Evolutionary conservation across 306 rosid genomes (phyloP).

Genomic region (Cucumis melo): DNA sequence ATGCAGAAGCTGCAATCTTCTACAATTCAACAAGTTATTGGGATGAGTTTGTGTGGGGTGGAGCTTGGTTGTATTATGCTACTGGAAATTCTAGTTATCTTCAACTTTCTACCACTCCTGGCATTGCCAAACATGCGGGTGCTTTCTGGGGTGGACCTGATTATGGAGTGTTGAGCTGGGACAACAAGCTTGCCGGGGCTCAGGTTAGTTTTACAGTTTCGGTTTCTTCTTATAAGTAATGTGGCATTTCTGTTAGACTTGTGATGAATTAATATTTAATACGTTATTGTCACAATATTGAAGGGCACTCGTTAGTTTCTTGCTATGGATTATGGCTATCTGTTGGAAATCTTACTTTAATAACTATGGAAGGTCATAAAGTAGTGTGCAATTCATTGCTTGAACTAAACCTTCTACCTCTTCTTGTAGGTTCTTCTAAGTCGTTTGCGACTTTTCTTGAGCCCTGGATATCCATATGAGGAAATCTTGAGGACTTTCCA

Average conservation of each 20-base stretch:
- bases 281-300: neutral
- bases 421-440: slow-evolving; percentile 73
- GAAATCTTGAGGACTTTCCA: slow-evolving; percentile 87
- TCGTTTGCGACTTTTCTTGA: slow-evolving; percentile 91
- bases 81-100: slow-evolving; percentile 85
- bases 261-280: neutral
- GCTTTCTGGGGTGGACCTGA: slow-evolving; percentile 98
- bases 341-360: neutral
- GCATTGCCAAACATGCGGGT: slow-evolving; percentile 88
- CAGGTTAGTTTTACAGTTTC: slow-evolving; percentile 42
- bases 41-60: slow-evolving; percentile 95
- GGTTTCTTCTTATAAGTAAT: neutral
- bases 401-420: slow-evolving; percentile 6
- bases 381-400: neutral
- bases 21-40: slow-evolving; percentile 75
- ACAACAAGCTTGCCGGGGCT: slow-evolving; percentile 97
- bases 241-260: neutral
- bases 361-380: neutral
- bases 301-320: neutral
- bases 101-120: slow-evolving; percentile 69
- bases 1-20: slow-evolving; percentile 55
- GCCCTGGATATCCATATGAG: slow-evolving; percentile 99
- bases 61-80: slow-evolving; percentile 96
- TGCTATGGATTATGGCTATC: neutral
- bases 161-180: slow-evolving; percentile 96